Conservation (phyloP, 306 rosid genomes). For the Citrullus colocynthis region DNA sequence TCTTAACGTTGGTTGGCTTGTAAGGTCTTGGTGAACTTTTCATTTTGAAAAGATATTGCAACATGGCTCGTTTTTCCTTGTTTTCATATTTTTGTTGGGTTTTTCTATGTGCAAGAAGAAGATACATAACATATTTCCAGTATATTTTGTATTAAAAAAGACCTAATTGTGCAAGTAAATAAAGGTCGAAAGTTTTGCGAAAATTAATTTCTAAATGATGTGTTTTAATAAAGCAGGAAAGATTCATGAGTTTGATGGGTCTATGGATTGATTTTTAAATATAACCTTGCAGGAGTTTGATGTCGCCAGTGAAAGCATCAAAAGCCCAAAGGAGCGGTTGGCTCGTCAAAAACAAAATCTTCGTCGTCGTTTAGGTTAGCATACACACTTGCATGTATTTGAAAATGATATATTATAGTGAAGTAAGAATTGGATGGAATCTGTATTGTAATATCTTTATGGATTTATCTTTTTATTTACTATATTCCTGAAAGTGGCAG, state of each 20-base stretch:
- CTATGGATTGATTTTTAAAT: conserved; percentile 3
- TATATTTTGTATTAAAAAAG: not conserved
- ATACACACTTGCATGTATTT: not conserved
- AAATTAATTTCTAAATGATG: not conserved
- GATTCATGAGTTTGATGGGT: not conserved
- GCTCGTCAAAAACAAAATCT: conserved; percentile 95
- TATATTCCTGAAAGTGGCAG: not conserved
- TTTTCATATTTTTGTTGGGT: too few species aligned
- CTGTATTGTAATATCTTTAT: not conserved
- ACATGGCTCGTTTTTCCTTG: too few species aligned
- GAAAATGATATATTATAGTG: not conserved
- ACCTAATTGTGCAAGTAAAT: not conserved
- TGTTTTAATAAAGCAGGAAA: not conserved
- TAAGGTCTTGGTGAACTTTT: too few species aligned
- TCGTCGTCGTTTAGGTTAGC: conserved; percentile 75
- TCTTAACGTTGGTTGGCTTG: too few species aligned
- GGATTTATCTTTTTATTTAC: not conserved
- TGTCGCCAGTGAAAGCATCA: conserved; percentile 47
- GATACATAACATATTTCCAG: not conserved
- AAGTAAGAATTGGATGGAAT: not conserved
- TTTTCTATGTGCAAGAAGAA: too few species aligned
- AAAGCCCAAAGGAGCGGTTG: conserved; percentile 77
- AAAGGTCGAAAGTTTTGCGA: not conserved
- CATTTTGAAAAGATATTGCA: too few species aligned
- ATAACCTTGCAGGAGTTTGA: conserved; percentile 66